phyloP scores from a whole-genome alignment of 164 flowering plant species.

The Aristolochia californica region DNA sequence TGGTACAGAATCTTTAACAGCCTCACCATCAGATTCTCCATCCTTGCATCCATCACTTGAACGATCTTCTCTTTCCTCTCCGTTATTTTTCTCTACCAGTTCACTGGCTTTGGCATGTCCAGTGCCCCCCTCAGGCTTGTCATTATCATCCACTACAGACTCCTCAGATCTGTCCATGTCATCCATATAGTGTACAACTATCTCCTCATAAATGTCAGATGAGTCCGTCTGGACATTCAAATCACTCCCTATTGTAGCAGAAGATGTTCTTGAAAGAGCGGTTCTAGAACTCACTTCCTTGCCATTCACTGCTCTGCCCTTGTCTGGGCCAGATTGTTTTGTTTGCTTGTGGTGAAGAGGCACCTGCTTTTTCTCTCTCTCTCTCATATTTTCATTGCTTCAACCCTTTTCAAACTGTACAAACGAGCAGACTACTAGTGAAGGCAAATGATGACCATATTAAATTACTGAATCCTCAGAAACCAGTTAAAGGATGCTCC shows the following conservation, averaged over 20 bases:
- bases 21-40: slow-evolving; percentile 60
- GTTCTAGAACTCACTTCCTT: slow-evolving; percentile 24
- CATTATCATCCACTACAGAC: slow-evolving; percentile 1
- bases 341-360: slow-evolving; percentile 18
- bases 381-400: slow-evolving; percentile 29
- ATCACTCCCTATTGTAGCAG: slow-evolving; percentile 27
- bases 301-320: slow-evolving; percentile 23
- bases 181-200: slow-evolving; percentile 44
- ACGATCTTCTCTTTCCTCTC: slow-evolving; percentile 23
- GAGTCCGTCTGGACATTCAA: slow-evolving; percentile 25
- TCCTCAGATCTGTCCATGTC: slow-evolving; percentile 46
- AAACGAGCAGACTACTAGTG: slow-evolving; percentile 3
- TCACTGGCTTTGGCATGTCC: slow-evolving; percentile 12
- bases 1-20: slow-evolving; percentile 48
- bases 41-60: slow-evolving; percentile 47
- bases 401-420: slow-evolving; percentile 7
- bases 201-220: slow-evolving; percentile 36
- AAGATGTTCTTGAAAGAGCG: slow-evolving; percentile 14
- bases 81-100: slow-evolving; percentile 28
- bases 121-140: slow-evolving; percentile 28
- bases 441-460: neutral
- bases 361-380: slow-evolving; percentile 30
- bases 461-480: neutral
- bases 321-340: slow-evolving; percentile 26
- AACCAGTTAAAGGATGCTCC: neutral